Conservation (phyloP, 371 early-diverging fungal species). For the Mucor circinelloides region DNA sequence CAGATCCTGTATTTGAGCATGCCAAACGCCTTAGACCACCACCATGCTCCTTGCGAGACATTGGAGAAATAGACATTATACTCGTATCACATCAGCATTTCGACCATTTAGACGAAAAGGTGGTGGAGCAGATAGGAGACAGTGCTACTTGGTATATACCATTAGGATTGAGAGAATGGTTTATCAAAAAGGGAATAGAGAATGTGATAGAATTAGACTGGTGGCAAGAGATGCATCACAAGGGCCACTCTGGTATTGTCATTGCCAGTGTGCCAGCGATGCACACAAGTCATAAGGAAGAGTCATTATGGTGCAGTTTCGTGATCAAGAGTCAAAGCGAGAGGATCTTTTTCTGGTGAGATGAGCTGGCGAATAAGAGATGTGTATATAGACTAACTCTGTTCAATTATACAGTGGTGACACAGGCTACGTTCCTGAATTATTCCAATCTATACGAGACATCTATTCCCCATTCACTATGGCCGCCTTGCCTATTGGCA, state of each 20-base stretch:
- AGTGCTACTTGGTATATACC: conserved; percentile 68
- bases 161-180: conserved; percentile 59
- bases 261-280: conserved; percentile 61
- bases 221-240: conserved; percentile 63
- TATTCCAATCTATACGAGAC: conserved; percentile 57
- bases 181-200: conserved; percentile 50
- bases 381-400: background rate
- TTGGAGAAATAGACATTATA: conserved; percentile 54
- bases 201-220: conserved; percentile 69
- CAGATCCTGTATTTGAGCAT: conserved; percentile 61
- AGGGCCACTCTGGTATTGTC: conserved; percentile 40
- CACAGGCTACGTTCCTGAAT: conserved; percentile 62
- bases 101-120: conserved; percentile 58
- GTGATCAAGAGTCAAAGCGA: conserved; percentile 46
- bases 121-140: conserved; percentile 51
- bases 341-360: conserved; percentile 60
- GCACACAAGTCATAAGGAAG: conserved; percentile 52
- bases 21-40: conserved; percentile 51
- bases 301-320: conserved; percentile 64
- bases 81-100: conserved; percentile 61
- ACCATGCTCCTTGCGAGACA: conserved; percentile 52
- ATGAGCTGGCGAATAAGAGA: background rate
- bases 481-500: conserved; percentile 63
- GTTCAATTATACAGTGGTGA: conserved; percentile 44
- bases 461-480: conserved; percentile 56